Conservation (phyloP, 495 filamentous ascomycete species). For the Podospora australis region DNA sequence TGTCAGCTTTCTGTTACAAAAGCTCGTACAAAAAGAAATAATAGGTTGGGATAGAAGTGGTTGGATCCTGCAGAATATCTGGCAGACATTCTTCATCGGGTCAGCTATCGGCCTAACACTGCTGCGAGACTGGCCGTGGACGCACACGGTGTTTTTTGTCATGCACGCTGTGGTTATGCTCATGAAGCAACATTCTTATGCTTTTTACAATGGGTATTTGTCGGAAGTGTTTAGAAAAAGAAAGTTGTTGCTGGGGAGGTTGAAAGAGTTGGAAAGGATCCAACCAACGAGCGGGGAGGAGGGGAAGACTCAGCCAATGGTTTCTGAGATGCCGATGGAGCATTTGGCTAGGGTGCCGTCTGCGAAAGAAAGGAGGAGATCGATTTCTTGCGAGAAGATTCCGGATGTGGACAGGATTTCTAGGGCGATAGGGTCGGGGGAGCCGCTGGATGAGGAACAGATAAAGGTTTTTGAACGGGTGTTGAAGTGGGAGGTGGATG, state of each 20-base stretch:
- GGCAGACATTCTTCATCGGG: slow-evolving; percentile 57
- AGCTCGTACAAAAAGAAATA: slow-evolving; percentile 44
- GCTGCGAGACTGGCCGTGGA: slow-evolving; percentile 69
- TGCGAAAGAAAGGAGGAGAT: no score
- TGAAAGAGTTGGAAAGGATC: slow-evolving; percentile 33
- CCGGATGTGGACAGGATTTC: slow-evolving; percentile 44
- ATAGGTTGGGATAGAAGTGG: slow-evolving; percentile 58
- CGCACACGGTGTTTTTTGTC: slow-evolving; percentile 62
- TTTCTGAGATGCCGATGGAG: slow-evolving; percentile 30
- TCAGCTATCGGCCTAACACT: slow-evolving; percentile 54
- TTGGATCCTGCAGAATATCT: slow-evolving; percentile 63
- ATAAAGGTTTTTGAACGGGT: slow-evolving; percentile 50
- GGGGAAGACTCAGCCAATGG: slow-evolving; percentile 26
- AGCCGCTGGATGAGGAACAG: slow-evolving; percentile 54
- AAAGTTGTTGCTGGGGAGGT: slow-evolving; percentile 21
- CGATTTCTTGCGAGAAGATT: no score
- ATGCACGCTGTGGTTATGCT: slow-evolving; percentile 64
- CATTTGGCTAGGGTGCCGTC: slow-evolving; percentile 34
- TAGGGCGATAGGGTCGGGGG: slow-evolving; percentile 46
- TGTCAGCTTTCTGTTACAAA: slow-evolving; percentile 55
- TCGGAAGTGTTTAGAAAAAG: slow-evolving; percentile 51
- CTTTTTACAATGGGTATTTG: slow-evolving; percentile 69
- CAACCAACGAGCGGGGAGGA: no score
- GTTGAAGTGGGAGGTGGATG: slow-evolving; percentile 56
- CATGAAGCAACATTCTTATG: slow-evolving; percentile 76